Base-by-base conservation (phyloP, 805 yeast genomes). In the Myxozyma monticola region DNA sequence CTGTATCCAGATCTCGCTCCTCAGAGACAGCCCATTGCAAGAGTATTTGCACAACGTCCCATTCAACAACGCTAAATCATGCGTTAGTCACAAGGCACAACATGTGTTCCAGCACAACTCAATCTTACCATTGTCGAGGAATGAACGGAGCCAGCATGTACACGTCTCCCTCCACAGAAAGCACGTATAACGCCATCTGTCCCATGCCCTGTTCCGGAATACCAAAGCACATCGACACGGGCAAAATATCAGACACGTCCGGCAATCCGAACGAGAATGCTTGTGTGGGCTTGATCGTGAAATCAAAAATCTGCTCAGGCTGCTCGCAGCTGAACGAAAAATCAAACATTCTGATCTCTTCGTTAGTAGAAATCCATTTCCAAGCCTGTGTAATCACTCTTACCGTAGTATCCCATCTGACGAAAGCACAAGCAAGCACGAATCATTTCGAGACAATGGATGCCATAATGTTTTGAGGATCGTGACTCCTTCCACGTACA, bases 71-170 rank as follows among this genome's bases (percentile, higher is more conserved):
- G 29, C 57, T n/a, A n/a, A n/a, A n/a, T n/a, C n/a, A n/a, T n/a
- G n/a, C n/a, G n/a, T n/a, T n/a, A n/a, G n/a, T n/a, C n/a, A n/a
- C 40, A 20, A 38, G 20, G n/a, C n/a, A 9, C 12, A 3, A 34
- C 15, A 18, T 18, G 12, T 9, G 9, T n/a, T 8, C 2, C 9
- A 12, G 22, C 24, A 15, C 34, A 4, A 17, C 5, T 8, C 4
- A 14, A 12, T 12, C 49, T 24, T 21, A 42, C 51, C 80, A 58
- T 22, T 70, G 64, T 1, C 63, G 52, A 0, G 90, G 88, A 18
- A 78, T 60, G 62, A 82, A 83, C n/a, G 93, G 93, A 55, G 76
- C 79, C 2, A 85, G 67, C 1, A 76, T 70, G 60, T 75, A 83
- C 1, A 85, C 52, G 55, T 84, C 86, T 12, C 84, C 81, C 45